Evolutionary conservation across 2,329 filamentous ascomycete species (phyloP).

Genomic region (Alternaria sp.): DNA sequence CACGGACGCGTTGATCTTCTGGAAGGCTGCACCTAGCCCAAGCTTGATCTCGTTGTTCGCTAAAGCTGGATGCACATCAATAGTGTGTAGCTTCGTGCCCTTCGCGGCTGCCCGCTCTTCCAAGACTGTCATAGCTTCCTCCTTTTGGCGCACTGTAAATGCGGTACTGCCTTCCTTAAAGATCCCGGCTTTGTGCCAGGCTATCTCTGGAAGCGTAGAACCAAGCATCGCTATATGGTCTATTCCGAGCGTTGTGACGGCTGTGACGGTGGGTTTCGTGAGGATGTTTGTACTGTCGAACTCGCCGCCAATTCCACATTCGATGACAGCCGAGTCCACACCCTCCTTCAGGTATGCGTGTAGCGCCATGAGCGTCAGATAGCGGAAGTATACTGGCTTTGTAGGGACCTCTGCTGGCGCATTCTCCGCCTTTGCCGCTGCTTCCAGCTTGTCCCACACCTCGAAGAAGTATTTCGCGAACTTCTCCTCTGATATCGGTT

Average conservation of each 20-base stretch:
- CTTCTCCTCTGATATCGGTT: slow-evolving; percentile 68
- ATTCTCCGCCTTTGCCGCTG: slow-evolving; percentile 60
- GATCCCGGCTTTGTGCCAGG: slow-evolving; percentile 92
- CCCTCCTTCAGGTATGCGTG: slow-evolving; percentile 80
- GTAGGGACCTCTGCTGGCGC: slow-evolving; percentile 57
- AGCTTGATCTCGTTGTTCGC: slow-evolving; percentile 56
- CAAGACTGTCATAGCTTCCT: slow-evolving; percentile 62
- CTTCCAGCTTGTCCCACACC: slow-evolving; percentile 74
- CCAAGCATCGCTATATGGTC: slow-evolving; percentile 86
- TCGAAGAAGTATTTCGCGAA: slow-evolving; percentile 85
- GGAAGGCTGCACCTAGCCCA: slow-evolving; percentile 67
- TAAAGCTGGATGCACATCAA: slow-evolving; percentile 57
- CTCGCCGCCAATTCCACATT: slow-evolving; percentile 94
- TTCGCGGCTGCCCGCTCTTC: slow-evolving; percentile 61
- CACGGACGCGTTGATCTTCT: slow-evolving; percentile 67
- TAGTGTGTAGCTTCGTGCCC: slow-evolving; percentile 54
- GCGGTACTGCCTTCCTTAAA: slow-evolving; percentile 71
- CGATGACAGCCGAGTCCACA: slow-evolving; percentile 79
- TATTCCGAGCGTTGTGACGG: slow-evolving; percentile 81
- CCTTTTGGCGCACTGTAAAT: slow-evolving; percentile 67
- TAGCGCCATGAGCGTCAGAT: slow-evolving; percentile 85
- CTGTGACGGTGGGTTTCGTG: slow-evolving; percentile 70
- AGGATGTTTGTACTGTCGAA: slow-evolving; percentile 92
- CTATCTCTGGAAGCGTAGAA: slow-evolving; percentile 77
- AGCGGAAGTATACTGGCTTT: slow-evolving; percentile 93